Percentiles rank a stretch among this genome's conserved stretches.
These are phyloP conservation scores for Colletotrichum lini DNA, from an alignment of 2,329 filamentous ascomycete species.

Conservation along the genomic window DNA sequence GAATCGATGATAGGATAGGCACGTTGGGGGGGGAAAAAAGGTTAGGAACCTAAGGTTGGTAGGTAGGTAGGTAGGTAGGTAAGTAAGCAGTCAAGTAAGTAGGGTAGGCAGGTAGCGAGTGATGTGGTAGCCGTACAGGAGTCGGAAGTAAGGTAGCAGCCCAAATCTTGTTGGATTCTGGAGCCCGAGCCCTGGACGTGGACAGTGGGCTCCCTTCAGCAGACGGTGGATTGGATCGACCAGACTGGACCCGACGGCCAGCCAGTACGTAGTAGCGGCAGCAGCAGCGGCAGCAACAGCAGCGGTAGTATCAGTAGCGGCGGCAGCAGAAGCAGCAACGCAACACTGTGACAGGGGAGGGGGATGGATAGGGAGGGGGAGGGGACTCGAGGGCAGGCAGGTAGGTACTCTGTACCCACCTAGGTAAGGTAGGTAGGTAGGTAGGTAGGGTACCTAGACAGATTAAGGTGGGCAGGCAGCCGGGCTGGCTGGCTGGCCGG, in stretches of 20 bases:
- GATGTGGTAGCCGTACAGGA: constrained; percentile 23
- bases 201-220: constrained; percentile 40
- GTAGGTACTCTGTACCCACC: no score
- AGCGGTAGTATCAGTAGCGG: constrained; percentile 19
- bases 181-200: constrained; percentile 41
- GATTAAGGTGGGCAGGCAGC: constrained; percentile 15
- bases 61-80: constrained; percentile 26
- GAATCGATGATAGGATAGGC: constrained; percentile 39
- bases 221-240: constrained; percentile 42
- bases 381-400: not conserved
- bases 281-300: constrained; percentile 4
- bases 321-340: constrained; percentile 27
- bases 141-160: constrained; percentile 35
- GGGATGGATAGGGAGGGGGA: not conserved
- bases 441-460: no score
- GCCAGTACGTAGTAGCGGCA: constrained; percentile 28
- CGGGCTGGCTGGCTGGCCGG: constrained; percentile 8
- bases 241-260: constrained; percentile 41
- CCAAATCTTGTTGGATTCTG: constrained; percentile 41
- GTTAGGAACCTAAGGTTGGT: constrained; percentile 33
- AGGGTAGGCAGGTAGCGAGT: constrained; percentile 2
- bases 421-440: no score
- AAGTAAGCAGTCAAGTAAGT: constrained; percentile 20
- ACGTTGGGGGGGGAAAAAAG: constrained; percentile 21
- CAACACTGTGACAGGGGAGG: constrained; percentile 36